These are phyloP conservation scores for Mallotus nudiflorus DNA, from an alignment of 345 rosid genomes.

Conservation along the genomic window DNA sequence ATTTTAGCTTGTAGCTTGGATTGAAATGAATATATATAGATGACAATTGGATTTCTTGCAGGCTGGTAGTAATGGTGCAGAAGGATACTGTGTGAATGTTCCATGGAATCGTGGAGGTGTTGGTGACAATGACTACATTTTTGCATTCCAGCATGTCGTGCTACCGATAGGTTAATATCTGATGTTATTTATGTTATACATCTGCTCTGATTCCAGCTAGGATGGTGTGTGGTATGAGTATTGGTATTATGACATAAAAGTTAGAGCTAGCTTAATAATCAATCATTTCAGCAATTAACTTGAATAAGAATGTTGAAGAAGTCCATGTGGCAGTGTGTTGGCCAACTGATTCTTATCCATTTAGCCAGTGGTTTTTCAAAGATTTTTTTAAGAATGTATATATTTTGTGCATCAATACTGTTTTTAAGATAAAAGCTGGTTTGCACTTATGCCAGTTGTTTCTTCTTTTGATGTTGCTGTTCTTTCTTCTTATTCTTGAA, in stretches of 20 bases:
- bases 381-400: not conserved
- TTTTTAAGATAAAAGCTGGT: not conserved
- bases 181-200: not conserved
- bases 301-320: not conserved
- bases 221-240: conserved; percentile 12
- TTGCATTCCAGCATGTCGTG: conserved; percentile 86
- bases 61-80: conserved; percentile 88
- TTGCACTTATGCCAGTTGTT: not conserved
- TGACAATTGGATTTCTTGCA: conserved; percentile 23
- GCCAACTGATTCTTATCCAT: not conserved
- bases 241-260: conserved; percentile 1
- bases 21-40: not conserved
- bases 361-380: not conserved
- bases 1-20: not conserved
- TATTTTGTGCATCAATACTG: not conserved
- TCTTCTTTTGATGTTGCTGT: not conserved
- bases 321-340: not conserved
- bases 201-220: conserved; percentile 2
- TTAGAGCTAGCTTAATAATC: not conserved
- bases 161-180: conserved; percentile 77
- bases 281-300: not conserved
- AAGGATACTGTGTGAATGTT: conserved; percentile 89
- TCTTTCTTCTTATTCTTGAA: not conserved
- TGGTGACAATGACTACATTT: conserved; percentile 90
- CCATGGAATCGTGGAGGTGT: conserved; percentile 99